phyloP scores from a whole-genome alignment of 352 stramenopile genomes.

The Globisporangium middletonii region DNA sequence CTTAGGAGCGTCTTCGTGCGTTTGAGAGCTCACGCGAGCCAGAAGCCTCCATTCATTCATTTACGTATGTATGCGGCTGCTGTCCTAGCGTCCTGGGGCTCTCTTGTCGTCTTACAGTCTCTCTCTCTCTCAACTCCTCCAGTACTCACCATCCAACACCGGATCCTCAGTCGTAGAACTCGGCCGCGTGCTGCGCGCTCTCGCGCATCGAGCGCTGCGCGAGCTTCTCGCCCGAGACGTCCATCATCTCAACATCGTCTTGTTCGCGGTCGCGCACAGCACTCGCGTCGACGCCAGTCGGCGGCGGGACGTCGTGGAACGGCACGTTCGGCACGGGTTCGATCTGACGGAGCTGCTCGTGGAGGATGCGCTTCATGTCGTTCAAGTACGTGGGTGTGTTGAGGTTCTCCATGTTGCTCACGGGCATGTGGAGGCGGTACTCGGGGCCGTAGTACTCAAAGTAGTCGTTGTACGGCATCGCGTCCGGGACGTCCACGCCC shows the following conservation, averaged over 20 bases:
- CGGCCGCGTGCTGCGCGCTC: constrained; percentile 43
- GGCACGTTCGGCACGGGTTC: constrained; percentile 95
- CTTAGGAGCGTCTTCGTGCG: too few relatives aligned
- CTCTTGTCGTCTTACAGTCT: not conserved
- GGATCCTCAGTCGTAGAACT: constrained; percentile 72
- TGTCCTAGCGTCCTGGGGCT: too few relatives aligned
- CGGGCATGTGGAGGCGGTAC: constrained; percentile 96
- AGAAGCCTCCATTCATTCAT: too few relatives aligned
- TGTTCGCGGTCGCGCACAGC: constrained; percentile 48
- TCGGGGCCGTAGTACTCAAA: constrained; percentile 99
- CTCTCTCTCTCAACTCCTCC: not conserved
- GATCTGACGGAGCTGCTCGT: constrained; percentile 94
- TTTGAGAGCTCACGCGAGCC: too few relatives aligned
- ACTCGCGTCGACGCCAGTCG: constrained; percentile 32
- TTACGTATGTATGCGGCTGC: too few relatives aligned
- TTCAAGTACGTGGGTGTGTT: constrained; percentile 93
- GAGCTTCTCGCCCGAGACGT: constrained; percentile 50
- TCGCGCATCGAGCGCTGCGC: constrained; percentile 44
- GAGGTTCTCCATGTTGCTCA: constrained; percentile 96
- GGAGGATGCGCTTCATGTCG: constrained; percentile 84
- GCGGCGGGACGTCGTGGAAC: constrained; percentile 87
- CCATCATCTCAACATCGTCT: constrained; percentile 59
- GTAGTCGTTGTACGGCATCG: constrained; percentile 99
- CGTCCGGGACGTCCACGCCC: constrained; percentile 88
- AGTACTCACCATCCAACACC: too few relatives aligned